Conservation (phyloP, 2,329 filamentous ascomycete species). For the Verticillium tricorpus region DNA sequence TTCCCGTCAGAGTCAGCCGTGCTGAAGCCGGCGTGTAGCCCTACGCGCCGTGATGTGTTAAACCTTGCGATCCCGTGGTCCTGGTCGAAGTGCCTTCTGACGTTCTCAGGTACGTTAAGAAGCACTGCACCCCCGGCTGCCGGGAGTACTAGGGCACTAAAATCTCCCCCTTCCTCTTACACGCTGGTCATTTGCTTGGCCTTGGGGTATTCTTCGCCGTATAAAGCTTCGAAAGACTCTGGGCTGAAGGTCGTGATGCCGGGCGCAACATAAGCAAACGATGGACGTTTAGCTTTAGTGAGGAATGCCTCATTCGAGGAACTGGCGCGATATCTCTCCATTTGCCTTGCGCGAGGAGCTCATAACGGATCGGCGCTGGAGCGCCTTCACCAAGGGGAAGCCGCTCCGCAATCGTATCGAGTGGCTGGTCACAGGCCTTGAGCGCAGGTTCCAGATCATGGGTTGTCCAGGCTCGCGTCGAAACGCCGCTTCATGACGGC, state of each 20-base stretch:
- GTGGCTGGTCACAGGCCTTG: background rate
- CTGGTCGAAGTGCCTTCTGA: background rate
- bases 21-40: background rate
- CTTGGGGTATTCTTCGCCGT: conserved; percentile 29
- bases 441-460: background rate
- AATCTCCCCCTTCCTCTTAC: background rate
- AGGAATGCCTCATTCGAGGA: background rate
- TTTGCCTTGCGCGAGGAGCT: background rate
- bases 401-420: background rate
- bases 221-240: conserved; percentile 16
- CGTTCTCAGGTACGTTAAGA: background rate
- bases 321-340: background rate
- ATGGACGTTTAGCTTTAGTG: background rate
- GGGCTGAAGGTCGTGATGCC: background rate
- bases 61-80: background rate
- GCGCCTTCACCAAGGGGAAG: background rate
- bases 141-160: background rate
- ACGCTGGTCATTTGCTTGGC: conserved; percentile 22
- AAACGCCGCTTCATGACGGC: background rate
- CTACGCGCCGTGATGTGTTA: background rate
- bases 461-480: background rate
- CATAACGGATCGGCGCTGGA: background rate
- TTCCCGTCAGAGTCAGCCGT: background rate
- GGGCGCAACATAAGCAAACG: background rate
- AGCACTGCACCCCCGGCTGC: background rate